Conservation (phyloP, 352 stramenopile genomes). For the Thalassiosira oceanica region DNA sequence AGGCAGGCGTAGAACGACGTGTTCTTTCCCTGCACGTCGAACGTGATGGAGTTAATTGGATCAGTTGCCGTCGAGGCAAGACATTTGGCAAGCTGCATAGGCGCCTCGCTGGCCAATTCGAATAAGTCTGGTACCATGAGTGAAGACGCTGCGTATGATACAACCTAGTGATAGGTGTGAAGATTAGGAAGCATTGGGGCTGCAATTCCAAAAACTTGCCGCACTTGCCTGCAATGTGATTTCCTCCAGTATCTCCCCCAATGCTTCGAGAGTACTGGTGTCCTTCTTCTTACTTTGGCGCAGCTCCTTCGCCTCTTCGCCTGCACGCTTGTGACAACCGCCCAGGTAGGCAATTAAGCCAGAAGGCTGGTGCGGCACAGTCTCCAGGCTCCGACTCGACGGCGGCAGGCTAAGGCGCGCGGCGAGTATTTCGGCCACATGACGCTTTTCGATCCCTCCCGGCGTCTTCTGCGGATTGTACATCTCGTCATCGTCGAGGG, state of each 20-base stretch:
- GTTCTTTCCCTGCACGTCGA: conserved; percentile 57
- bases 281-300: conserved; percentile 15
- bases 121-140: conserved; percentile 78
- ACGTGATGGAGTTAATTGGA: conserved; percentile 51
- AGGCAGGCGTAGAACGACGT: conserved; percentile 70
- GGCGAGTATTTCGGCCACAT: conserved; percentile 73
- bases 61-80: conserved; percentile 52
- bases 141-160: conserved; percentile 71
- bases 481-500: conserved; percentile 25
- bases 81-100: conserved; percentile 62
- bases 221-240: conserved; percentile 45
- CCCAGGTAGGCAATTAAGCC: conserved; percentile 66
- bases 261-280: conserved; percentile 31
- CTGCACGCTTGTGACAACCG: conserved; percentile 51
- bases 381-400: conserved; percentile 10
- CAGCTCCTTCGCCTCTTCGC: conserved; percentile 67
- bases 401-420: conserved; percentile 41
- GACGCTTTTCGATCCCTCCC: conserved; percentile 23
- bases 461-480: conserved; percentile 20
- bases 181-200: too few species aligned
- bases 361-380: conserved; percentile 29
- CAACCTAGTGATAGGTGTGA: too few species aligned
- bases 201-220: too few species aligned
- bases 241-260: conserved; percentile 64
- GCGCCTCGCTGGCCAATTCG: conserved; percentile 47